phyloP scores from a whole-genome alignment of 78 protist genomes.

The Dictyostelium firmibasis region DNA sequence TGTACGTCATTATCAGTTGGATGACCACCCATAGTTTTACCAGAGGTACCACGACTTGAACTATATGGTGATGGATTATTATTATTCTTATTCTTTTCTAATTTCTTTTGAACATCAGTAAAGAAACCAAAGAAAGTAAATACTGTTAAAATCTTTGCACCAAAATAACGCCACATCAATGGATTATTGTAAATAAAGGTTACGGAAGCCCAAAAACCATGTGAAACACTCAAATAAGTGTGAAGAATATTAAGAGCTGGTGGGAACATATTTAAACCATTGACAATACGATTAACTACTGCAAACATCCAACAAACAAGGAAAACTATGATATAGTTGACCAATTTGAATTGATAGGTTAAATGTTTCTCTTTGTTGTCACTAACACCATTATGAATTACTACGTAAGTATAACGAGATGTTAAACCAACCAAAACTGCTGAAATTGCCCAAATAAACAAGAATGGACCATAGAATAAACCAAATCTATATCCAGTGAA shows the following conservation, averaged over 20 bases:
- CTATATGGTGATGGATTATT: constrained; percentile 65
- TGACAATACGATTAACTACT: constrained; percentile 47
- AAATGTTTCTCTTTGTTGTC: constrained; percentile 50
- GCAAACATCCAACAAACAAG: constrained; percentile 68
- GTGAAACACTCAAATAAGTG: constrained; percentile 38
- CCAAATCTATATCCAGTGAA: constrained; percentile 20
- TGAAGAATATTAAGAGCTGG: constrained; percentile 9
- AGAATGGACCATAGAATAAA: constrained; percentile 46
- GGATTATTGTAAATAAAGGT: constrained; percentile 66
- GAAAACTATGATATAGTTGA: constrained; percentile 61
- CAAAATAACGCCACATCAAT: constrained; percentile 64
- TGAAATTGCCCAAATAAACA: constrained; percentile 19
- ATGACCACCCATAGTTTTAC: constrained; percentile 14
- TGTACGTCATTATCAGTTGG: neutral
- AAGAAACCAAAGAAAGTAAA: constrained; percentile 43
- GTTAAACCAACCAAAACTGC: constrained; percentile 52
- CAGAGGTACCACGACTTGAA: constrained; percentile 31
- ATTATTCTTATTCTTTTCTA: constrained; percentile 55
- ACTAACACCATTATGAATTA: constrained; percentile 39
- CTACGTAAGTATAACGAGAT: constrained; percentile 30
- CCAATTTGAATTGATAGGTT: constrained; percentile 58
- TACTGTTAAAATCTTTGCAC: neutral
- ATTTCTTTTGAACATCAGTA: constrained; percentile 8
- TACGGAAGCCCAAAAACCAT: constrained; percentile 31
- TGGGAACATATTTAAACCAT: neutral